phyloP scores from a whole-genome alignment of 129 eudicot genomes.

The Ambrosia artemisiifolia region DNA sequence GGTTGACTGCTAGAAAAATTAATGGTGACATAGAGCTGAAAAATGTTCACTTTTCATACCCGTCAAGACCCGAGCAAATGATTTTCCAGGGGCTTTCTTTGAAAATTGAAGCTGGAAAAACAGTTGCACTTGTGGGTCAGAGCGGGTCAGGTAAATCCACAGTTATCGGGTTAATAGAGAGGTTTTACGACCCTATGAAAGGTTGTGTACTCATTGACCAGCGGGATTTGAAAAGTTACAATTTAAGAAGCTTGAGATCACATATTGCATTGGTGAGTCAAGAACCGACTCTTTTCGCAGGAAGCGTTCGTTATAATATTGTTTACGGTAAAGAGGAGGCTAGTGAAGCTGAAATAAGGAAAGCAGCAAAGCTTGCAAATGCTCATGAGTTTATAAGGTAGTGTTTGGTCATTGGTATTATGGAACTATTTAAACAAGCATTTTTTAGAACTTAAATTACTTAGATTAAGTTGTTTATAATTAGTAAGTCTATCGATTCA shows the following conservation, averaged over 20 bases:
- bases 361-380: constrained; percentile 68
- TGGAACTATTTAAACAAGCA: neutral
- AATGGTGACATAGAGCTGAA: constrained; percentile 54
- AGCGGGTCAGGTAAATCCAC: constrained; percentile 94
- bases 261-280: constrained; percentile 73
- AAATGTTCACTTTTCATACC: constrained; percentile 55
- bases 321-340: constrained; percentile 59
- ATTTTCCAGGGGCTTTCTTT: constrained; percentile 62
- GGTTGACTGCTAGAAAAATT: constrained; percentile 30
- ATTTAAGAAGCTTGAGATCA: constrained; percentile 59
- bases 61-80: constrained; percentile 70
- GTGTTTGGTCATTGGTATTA: neutral
- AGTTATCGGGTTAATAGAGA: constrained; percentile 56
- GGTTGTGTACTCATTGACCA: constrained; percentile 57
- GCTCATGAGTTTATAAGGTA: constrained; percentile 76
- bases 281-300: constrained; percentile 77
- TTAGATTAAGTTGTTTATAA: too few species aligned
- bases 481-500: too few species aligned
- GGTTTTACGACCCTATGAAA: constrained; percentile 67
- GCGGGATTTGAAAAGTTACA: constrained; percentile 53
- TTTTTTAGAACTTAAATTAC: too few species aligned
- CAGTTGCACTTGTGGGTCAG: constrained; percentile 71
- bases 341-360: constrained; percentile 60
- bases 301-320: constrained; percentile 63
- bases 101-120: constrained; percentile 67